Conservation (phyloP, 169 alveolate species). For the Plasmodium fragile region DNA sequence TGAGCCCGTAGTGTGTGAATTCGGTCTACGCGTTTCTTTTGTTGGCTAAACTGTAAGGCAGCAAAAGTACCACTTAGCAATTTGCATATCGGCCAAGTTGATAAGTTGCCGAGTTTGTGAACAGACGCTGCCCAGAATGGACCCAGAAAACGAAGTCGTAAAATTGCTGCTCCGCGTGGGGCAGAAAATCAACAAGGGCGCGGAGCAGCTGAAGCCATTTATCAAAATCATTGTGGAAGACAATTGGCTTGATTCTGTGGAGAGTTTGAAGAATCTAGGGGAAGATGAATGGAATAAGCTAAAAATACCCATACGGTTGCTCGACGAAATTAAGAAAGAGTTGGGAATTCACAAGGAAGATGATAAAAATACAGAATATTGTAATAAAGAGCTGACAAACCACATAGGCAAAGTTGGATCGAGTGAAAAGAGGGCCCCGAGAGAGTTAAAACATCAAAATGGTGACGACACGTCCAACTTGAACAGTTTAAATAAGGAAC, state of each 20-base stretch:
- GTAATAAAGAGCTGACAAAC: not conserved
- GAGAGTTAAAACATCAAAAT: not conserved
- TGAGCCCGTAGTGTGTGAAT: not conserved
- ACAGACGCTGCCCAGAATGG: not conserved
- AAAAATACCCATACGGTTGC: constrained; percentile 30
- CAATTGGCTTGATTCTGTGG: constrained; percentile 61
- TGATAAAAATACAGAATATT: not conserved
- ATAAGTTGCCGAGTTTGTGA: not conserved
- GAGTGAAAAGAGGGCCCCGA: not conserved
- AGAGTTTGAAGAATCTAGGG: constrained; percentile 27
- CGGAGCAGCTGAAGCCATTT: constrained; percentile 47
- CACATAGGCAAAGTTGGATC: not conserved
- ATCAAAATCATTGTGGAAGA: constrained; percentile 55
- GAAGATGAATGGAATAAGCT: constrained; percentile 68
- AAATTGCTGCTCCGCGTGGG: constrained; percentile 28
- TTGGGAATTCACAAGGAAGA: not conserved
- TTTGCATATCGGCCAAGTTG: not conserved
- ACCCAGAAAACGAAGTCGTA: constrained; percentile 53
- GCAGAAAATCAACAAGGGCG: constrained; percentile 42
- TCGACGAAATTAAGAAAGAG: constrained; percentile 59
- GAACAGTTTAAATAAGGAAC: not conserved
- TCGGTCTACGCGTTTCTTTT: not conserved
- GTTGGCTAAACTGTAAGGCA: not conserved
- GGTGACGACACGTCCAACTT: not conserved
- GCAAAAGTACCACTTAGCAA: not conserved